Conservation (phyloP, 257 asterid genomes). For the Solanum lycopersicoides region DNA sequence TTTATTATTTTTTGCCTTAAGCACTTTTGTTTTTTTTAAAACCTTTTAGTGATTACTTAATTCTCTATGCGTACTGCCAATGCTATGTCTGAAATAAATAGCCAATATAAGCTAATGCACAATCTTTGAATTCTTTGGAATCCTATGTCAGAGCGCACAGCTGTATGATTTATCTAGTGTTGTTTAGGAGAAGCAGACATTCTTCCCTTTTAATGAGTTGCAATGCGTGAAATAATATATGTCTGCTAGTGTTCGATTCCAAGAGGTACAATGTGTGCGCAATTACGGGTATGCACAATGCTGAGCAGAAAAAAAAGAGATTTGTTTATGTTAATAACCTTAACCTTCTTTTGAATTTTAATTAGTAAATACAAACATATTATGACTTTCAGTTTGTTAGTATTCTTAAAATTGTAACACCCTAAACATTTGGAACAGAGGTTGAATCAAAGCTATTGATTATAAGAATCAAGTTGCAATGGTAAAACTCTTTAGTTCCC, state of each 20-base stretch:
- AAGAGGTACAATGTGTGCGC: neutral
- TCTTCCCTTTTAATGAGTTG: neutral
- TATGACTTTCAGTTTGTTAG: neutral
- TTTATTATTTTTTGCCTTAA: neutral
- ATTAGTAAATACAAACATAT: neutral
- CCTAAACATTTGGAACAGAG: neutral
- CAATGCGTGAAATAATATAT: neutral
- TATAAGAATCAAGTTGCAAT: neutral
- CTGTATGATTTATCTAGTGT: neutral
- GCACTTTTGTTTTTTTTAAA: neutral
- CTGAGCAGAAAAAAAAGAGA: neutral
- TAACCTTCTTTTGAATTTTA: neutral
- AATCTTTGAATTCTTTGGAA: neutral
- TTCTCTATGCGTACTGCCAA: neutral
- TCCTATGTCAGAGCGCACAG: neutral
- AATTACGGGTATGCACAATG: neutral
- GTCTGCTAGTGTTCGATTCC: neutral
- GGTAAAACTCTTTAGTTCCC: neutral
- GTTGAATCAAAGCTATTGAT: neutral
- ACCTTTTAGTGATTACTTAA: neutral
- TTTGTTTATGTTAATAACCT: neutral
- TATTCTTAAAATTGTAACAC: neutral
- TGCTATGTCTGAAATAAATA: neutral
- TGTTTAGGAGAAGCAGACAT: neutral
- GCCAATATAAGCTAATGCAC: neutral